phyloP scores from a whole-genome alignment of 306 rosid species.

The Cyclanthera cordifolia region DNA sequence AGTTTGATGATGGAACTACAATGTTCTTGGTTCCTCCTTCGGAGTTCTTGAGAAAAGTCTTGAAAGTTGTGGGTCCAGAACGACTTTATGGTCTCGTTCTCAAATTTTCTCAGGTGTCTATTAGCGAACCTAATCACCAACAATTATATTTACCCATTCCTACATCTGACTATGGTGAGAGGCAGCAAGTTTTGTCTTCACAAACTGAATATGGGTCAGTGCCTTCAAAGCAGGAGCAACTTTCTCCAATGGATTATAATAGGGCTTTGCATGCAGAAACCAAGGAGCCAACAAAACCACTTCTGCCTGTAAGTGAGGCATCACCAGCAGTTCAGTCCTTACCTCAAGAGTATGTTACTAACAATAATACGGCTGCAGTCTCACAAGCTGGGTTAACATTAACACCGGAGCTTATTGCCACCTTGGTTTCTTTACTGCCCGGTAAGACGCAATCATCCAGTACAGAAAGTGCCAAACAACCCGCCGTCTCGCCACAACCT shows the following conservation, averaged over 20 bases:
- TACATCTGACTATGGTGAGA: constrained; percentile 45
- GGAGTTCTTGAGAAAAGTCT: constrained; percentile 66
- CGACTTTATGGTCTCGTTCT: constrained; percentile 97
- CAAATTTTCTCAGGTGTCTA: constrained; percentile 60
- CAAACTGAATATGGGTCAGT: constrained; percentile 42
- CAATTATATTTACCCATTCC: constrained; percentile 40
- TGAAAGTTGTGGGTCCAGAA: constrained; percentile 89
- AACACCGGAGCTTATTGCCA: constrained; percentile 94
- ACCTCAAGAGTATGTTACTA: constrained; percentile 41
- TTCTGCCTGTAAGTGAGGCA: constrained; percentile 36
- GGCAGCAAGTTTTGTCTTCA: constrained; percentile 48
- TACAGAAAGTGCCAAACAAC: constrained; percentile 39
- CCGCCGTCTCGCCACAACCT: constrained; percentile 45
- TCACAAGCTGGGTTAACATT: constrained; percentile 70
- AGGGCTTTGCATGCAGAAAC: constrained; percentile 53
- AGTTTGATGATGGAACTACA: constrained; percentile 77
- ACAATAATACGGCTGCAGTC: constrained; percentile 28
- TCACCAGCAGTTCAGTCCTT: constrained; percentile 41
- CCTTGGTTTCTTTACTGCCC: constrained; percentile 70
- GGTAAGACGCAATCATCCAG: constrained; percentile 47
- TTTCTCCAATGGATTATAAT: constrained; percentile 44
- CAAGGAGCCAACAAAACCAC: constrained; percentile 42
- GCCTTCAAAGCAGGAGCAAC: constrained; percentile 52
- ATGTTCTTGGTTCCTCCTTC: constrained; percentile 96
- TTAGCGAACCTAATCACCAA: constrained; percentile 38